phyloP scores from a whole-genome alignment of 1,284 basidiomycete species.

The Cutaneotrichosporon sp. region DNA sequence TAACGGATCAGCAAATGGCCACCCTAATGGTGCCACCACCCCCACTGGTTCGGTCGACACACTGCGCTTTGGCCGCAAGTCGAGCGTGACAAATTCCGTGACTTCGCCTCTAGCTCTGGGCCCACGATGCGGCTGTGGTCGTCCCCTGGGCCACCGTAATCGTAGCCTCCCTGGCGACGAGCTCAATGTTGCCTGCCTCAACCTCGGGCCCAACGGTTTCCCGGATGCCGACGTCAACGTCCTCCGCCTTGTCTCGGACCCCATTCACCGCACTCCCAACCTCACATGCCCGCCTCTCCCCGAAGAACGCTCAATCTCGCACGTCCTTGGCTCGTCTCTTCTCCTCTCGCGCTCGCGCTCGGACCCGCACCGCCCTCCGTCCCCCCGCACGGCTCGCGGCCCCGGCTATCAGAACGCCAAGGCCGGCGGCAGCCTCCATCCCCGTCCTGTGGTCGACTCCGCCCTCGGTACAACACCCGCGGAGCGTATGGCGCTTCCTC shows the following conservation, averaged over 20 bases:
- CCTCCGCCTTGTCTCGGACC: slow-evolving; percentile 32
- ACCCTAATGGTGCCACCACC: slow-evolving; percentile 21
- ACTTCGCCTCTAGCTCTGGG: slow-evolving; percentile 47
- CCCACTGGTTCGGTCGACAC: slow-evolving; percentile 45
- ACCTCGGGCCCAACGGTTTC: slow-evolving; percentile 34
- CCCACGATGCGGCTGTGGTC: slow-evolving; percentile 47
- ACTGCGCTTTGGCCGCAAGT: slow-evolving; percentile 48
- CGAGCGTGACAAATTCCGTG: slow-evolving; percentile 44
- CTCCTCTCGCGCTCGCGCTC: slow-evolving; percentile 46
- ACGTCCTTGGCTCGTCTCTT: slow-evolving; percentile 31
- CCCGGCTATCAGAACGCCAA: not conserved
- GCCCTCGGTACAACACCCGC: slow-evolving; percentile 9
- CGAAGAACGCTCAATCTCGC: slow-evolving; percentile 21
- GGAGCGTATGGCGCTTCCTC: slow-evolving; percentile 14
- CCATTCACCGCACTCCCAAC: slow-evolving; percentile 23
- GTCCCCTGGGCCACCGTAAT: slow-evolving; percentile 38
- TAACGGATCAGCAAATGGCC: not conserved
- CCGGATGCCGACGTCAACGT: slow-evolving; percentile 19
- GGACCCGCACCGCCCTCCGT: slow-evolving; percentile 37
- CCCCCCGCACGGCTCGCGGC: slow-evolving; percentile 23
- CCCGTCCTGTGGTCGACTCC: slow-evolving; percentile 18
- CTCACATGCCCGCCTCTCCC: slow-evolving; percentile 21
- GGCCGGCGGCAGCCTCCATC: slow-evolving; percentile 16
- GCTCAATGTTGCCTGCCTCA: slow-evolving; percentile 33
- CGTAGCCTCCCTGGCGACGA: not conserved